Evolutionary conservation across 1,139 yeast genomes (phyloP), one percentile per base, ranked within the genome.

Genomic region (Zhuliangozyma parablackwelliae): DNA sequence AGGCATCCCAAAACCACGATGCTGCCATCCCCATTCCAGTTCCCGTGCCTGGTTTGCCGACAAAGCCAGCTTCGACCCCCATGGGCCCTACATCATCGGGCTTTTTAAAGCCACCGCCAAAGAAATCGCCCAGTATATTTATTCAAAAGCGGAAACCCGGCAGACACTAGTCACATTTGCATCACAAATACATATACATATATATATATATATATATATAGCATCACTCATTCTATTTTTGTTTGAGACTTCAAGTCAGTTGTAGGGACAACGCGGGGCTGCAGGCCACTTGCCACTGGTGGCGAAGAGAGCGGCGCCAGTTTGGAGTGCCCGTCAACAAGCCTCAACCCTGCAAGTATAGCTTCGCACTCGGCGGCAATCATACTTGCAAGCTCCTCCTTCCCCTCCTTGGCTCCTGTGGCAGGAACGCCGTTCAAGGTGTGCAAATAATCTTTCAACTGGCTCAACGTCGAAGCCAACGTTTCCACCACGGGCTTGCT

Each of bases 41-140:
- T 3, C 16, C 16, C 16, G 16, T 16, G 16, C 16, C 16, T 16
- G 16, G 16, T 16, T 16, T 16, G 4, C 16, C 16, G 16, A 16
- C 16, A 16, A 16, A 16, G 16, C 16, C 16, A 16, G 16, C 16
- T 16, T 16, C 16, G 4, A 16, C 8, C 36, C 9, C 24, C 16
- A 25, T n/a, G 7, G 26, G 30, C 10, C 54, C 54, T 7, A 40
- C 53, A 5, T 48, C 53, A 2, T 43, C 54, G 2, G 56, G 56
- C 10, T 41, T 44, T 1, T 36, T 50, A 8, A 44, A 33, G 33
- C 54, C 52, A 13, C 49, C 45, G 21, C 37, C 35, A 9, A 47
- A 47, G 31, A 42, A 44, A 33, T 36, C 41, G 6, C 27, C 50
- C 10, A 42, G 49, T 34, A 37, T 54, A 11, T 55, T 55, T 33